Evolutionary conservation across 805 yeast genomes (phyloP).

Genomic region (Suhomyces kilbournensis): DNA sequence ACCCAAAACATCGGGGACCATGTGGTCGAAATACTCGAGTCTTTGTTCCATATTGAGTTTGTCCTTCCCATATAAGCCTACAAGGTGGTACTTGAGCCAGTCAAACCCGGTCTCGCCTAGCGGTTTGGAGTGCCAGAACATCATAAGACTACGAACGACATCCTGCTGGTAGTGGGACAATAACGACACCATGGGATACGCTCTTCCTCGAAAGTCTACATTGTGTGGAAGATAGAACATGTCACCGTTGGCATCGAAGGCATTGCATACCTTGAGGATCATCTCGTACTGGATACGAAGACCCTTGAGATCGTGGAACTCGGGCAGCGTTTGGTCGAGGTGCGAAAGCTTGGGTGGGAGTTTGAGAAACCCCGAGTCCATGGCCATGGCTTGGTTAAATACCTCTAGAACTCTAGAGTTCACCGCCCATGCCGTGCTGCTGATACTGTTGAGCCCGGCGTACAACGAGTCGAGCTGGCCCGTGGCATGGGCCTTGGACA

Average conservation of each 20-base stretch:
- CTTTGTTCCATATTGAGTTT: slow-evolving; percentile 26
- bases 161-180: slow-evolving; percentile 38
- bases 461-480: slow-evolving; percentile 34
- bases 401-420: slow-evolving; percentile 24
- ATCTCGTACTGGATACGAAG: slow-evolving; percentile 19
- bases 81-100: slow-evolving; percentile 41
- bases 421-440: slow-evolving; percentile 35
- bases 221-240: slow-evolving; percentile 36
- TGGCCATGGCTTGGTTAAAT: slow-evolving; percentile 18
- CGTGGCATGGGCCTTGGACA: slow-evolving; percentile 23
- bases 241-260: slow-evolving; percentile 32
- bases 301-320: slow-evolving; percentile 12
- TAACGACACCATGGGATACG: slow-evolving; percentile 36
- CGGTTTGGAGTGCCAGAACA: slow-evolving; percentile 37
- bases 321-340: slow-evolving; percentile 2
- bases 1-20: slow-evolving; percentile 19
- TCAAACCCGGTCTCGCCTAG: slow-evolving; percentile 33
- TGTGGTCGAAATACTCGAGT: slow-evolving; percentile 22
- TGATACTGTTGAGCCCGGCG: slow-evolving; percentile 25
- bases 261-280: slow-evolving; percentile 20
- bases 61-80: slow-evolving; percentile 30
- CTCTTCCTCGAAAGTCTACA: slow-evolving; percentile 41
- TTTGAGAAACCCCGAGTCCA: slow-evolving; percentile 19
- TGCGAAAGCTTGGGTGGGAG: slow-evolving; percentile 22
- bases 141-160: slow-evolving; percentile 27